Evolutionary conservation across 345 rosid genomes (phyloP), one percentile per base, ranked within the genome.

Genomic region (Ceriops decandra): DNA sequence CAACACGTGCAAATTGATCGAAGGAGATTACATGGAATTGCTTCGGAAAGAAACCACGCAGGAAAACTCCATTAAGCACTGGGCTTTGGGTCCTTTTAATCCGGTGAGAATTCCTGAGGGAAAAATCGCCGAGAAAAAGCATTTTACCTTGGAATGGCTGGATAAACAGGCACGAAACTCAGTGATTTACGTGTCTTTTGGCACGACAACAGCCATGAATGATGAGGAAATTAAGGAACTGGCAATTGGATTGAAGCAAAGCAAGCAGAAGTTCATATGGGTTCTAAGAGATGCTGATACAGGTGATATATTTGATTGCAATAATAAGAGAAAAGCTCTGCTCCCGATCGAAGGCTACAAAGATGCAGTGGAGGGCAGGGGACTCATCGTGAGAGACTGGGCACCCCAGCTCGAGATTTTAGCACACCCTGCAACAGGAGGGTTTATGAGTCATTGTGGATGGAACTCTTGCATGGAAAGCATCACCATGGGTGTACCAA

Each of bases 401-500:
- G 88, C 77, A 3, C 92, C 92, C 0, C 92, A 87, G 38, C 66
- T 85, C 1, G 88, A 85, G 68, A 85, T 87, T 38, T 68, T 87
- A 16, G 83, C 75, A 3, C 89, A 87, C 62, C 63, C 36, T 0
- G 71, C 85, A 22, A 77, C 74, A 0, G 86, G 92, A 1, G 88
- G 89, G 9, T 84, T 87, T 57, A 67, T 87, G 67, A 85, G 86
- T 72, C 89, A 87, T 26, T 87, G 92, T 38, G 92, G 89, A 16
- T 87, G 92, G 92, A 87, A 87, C 61, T 87, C 92, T 7, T 82
- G 89, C 76, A 75, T 87, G 88, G 89, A 87, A 64, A 87, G 92
- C 60, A 83, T 85, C 4, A 82, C 70, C 53, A 80, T 80, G 89
- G 92, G 88, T 35, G 88, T 85, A 4, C 92, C 92, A 0, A 76